Evolutionary conservation across 1,284 basidiomycete genomes (phyloP).

Genomic region (Athelia sp.): DNA sequence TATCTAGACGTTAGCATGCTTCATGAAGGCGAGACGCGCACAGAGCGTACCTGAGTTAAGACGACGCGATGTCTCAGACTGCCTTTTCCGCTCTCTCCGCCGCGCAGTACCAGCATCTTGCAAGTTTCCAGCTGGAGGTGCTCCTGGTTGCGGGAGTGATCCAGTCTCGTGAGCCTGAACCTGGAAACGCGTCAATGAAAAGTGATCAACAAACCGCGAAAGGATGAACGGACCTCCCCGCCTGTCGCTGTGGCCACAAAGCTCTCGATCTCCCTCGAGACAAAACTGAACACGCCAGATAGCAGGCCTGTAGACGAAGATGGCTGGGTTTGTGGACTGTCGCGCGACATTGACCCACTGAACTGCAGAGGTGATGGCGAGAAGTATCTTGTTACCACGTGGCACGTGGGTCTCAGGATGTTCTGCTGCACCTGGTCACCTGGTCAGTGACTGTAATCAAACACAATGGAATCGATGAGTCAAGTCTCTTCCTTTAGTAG

Average conservation of each 20-base stretch:
- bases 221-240: slow-evolving; percentile 15
- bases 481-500: too few species aligned
- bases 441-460: too few species aligned
- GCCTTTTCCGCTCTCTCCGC: too few species aligned
- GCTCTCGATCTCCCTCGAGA: slow-evolving; percentile 65
- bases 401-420: too few species aligned
- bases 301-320: slow-evolving; percentile 33
- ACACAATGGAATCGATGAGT: too few species aligned
- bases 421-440: too few species aligned
- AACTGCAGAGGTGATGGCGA: too few species aligned
- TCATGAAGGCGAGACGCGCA: too few species aligned
- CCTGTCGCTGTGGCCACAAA: slow-evolving; percentile 66
- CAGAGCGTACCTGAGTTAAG: too few species aligned
- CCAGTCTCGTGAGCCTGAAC: slow-evolving; percentile 6
- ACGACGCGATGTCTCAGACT: too few species aligned
- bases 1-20: not conserved
- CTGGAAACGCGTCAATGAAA: slow-evolving; percentile 4
- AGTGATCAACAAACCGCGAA: slow-evolving; percentile 2
- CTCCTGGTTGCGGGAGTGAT: slow-evolving; percentile 1
- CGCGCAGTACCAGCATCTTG: not conserved
- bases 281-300: slow-evolving; percentile 60
- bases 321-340: slow-evolving; percentile 4
- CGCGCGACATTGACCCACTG: not conserved
- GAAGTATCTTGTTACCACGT: too few species aligned
- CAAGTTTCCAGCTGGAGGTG: not conserved